phyloP scores from a whole-genome alignment of 2,329 filamentous ascomycete species.

The Fusarium virguliforme region DNA sequence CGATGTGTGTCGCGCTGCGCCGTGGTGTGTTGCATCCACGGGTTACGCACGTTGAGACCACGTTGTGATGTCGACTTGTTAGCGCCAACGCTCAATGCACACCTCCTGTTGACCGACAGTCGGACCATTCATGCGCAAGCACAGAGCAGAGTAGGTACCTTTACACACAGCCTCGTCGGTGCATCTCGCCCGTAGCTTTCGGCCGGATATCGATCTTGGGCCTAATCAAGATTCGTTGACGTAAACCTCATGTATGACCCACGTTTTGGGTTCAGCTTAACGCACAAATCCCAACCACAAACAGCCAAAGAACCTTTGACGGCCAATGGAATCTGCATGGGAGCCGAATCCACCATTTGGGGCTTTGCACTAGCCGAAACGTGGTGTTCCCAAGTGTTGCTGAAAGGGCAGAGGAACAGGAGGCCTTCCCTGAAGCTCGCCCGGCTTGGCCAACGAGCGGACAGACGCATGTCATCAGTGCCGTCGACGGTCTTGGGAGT shows the following conservation, averaged over 20 bases:
- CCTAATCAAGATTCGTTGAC: constrained; percentile 38
- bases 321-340: constrained; percentile 17
- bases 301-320: constrained; percentile 16
- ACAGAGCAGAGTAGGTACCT: constrained; percentile 4
- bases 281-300: constrained; percentile 25
- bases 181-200: constrained; percentile 27
- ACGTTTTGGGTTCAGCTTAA: constrained; percentile 25
- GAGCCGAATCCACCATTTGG: background rate
- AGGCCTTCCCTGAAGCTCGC: constrained; percentile 13
- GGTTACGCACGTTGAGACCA: constrained; percentile 34
- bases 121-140: constrained; percentile 16
- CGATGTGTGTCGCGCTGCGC: background rate
- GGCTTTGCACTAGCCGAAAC: constrained; percentile 33
- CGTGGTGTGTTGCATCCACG: background rate
- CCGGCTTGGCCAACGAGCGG: constrained; percentile 25
- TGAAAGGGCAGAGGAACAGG: constrained; percentile 2
- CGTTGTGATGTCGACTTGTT: constrained; percentile 28
- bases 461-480: constrained; percentile 33
- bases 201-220: constrained; percentile 41
- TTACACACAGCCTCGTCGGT: constrained; percentile 19
- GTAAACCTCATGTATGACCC: constrained; percentile 35
- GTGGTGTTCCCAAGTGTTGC: constrained; percentile 32
- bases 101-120: background rate
- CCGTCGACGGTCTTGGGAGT: constrained; percentile 9
- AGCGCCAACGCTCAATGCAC: background rate